Percentiles rank a stretch among this genome's conserved stretches.
Evolutionary conservation across 345 rosid genomes (phyloP).

Genomic region (Hypericum androsaemum): DNA sequence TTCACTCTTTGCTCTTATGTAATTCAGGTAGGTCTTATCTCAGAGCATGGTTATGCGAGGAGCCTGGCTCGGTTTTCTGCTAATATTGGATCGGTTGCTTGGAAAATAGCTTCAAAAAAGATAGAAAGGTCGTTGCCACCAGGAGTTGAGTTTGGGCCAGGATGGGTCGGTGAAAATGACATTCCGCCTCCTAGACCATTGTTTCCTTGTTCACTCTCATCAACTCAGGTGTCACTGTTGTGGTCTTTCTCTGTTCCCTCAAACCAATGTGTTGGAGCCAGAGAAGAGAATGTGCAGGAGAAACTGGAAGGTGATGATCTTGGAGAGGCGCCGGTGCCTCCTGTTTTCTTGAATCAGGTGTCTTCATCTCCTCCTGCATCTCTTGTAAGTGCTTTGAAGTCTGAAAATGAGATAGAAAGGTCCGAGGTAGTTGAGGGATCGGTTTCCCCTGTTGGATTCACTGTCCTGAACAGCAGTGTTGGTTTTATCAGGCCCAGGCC

Average conservation of each 20-base stretch:
- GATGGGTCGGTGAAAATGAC: slow-evolving; percentile 80
- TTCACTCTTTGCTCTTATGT: slow-evolving; percentile 5
- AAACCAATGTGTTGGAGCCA: slow-evolving; percentile 15
- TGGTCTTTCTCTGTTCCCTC: slow-evolving; percentile 14
- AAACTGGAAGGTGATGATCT: slow-evolving; percentile 15
- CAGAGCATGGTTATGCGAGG: slow-evolving; percentile 3
- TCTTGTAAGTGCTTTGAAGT: slow-evolving; percentile 7
- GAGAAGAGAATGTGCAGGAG: slow-evolving; percentile 15
- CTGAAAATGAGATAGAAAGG: no score
- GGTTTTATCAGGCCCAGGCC: slow-evolving; percentile 20
- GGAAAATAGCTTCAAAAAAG: slow-evolving; percentile 2
- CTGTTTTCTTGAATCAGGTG: slow-evolving; percentile 9
- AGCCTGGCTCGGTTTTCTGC: slow-evolving; percentile 1
- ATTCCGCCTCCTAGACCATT: slow-evolving; percentile 25
- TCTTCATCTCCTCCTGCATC: slow-evolving; percentile 14
- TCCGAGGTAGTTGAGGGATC: slow-evolving; percentile 20
- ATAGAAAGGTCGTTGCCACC: slow-evolving; percentile 49
- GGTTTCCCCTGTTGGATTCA: slow-evolving; percentile 29
- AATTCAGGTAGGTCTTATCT: neutral
- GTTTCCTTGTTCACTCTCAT: slow-evolving; percentile 11
- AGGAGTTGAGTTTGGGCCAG: slow-evolving; percentile 61
- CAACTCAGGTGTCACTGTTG: slow-evolving; percentile 16
- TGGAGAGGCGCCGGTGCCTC: slow-evolving; percentile 17
- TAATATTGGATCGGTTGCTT: neutral
- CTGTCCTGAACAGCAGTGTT: slow-evolving; percentile 12